Conservation (phyloP, 805 yeast genomes). For the Millerago galiae region DNA sequence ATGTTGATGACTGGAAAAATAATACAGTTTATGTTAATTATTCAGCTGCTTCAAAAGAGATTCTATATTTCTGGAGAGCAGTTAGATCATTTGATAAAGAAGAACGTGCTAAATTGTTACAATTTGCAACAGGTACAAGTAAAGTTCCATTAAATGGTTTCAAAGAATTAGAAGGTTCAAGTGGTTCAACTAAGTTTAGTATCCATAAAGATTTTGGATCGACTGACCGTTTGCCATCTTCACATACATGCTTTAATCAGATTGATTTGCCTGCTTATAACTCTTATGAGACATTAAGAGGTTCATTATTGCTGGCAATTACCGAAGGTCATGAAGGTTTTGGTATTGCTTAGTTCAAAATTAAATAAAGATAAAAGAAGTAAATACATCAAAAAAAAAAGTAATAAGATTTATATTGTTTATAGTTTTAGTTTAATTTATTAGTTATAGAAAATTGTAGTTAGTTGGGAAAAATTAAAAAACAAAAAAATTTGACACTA, state of each 20-base stretch:
- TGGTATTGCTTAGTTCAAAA: conserved; percentile 56
- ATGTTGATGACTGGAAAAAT: conserved; percentile 92
- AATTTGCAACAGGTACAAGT: conserved; percentile 95
- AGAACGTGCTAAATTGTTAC: conserved; percentile 88
- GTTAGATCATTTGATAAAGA: conserved; percentile 90
- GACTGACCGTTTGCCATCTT: conserved; percentile 82
- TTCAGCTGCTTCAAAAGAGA: conserved; percentile 74
- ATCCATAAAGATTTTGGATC: conserved; percentile 87
- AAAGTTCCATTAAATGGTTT: conserved; percentile 95
- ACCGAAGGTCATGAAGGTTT: conserved; percentile 96
- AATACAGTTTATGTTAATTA: conserved; percentile 80
- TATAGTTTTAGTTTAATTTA: neutral
- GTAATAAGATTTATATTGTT: neutral
- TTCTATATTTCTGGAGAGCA: conserved; percentile 98
- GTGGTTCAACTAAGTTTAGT: conserved; percentile 78
- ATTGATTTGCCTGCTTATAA: conserved; percentile 90
- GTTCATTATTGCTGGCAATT: conserved; percentile 74
- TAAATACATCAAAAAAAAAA: neutral
- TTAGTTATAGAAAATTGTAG: neutral
- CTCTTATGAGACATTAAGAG: conserved; percentile 77
- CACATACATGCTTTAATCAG: conserved; percentile 97
- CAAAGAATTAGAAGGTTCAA: conserved; percentile 80
- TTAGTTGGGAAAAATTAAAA: neutral
- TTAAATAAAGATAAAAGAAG: neutral
- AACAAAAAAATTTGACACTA: neutral